phyloP scores from a whole-genome alignment of 768 basidiomycete species.

The Lepiota venenata region DNA sequence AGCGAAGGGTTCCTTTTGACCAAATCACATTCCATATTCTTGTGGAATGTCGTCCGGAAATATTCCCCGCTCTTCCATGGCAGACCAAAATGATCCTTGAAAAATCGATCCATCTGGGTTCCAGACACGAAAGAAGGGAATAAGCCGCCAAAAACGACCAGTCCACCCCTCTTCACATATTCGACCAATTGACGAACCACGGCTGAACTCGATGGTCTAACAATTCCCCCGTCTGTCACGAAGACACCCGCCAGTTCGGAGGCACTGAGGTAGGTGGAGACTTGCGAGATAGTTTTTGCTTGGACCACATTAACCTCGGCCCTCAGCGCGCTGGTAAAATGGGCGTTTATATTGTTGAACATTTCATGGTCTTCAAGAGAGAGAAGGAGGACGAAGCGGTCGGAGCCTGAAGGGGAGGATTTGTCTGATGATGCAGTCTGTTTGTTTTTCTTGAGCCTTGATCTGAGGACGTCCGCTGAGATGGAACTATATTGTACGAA shows the following conservation, averaged over 20 bases:
- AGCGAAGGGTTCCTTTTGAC: constrained; percentile 27
- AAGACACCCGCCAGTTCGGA: constrained; percentile 29
- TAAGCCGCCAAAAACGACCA: constrained; percentile 30
- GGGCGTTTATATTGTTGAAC: constrained; percentile 20
- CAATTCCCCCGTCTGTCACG: constrained; percentile 33
- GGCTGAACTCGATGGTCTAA: constrained; percentile 16
- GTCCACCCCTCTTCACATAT: constrained; percentile 35
- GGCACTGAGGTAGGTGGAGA: constrained; percentile 22
- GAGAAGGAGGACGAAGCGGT: constrained; percentile 26
- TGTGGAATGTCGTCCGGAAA: constrained; percentile 32
- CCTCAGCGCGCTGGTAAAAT: constrained; percentile 25
- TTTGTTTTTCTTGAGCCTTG: not conserved
- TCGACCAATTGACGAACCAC: constrained; percentile 29
- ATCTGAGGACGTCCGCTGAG: constrained; percentile 1
- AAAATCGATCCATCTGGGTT: constrained; percentile 23
- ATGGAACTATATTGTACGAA: not conserved
- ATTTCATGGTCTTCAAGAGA: constrained; percentile 23
- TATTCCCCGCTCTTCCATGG: constrained; percentile 37
- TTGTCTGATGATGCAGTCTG: not conserved
- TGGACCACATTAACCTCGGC: constrained; percentile 20
- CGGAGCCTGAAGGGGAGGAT: not conserved
- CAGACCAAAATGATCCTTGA: constrained; percentile 29
- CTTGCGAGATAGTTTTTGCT: constrained; percentile 15
- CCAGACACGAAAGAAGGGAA: constrained; percentile 27
- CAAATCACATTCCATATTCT: constrained; percentile 26